Evolutionary conservation across 768 basidiomycete genomes (phyloP).

Genomic region (Ramaria sp.): DNA sequence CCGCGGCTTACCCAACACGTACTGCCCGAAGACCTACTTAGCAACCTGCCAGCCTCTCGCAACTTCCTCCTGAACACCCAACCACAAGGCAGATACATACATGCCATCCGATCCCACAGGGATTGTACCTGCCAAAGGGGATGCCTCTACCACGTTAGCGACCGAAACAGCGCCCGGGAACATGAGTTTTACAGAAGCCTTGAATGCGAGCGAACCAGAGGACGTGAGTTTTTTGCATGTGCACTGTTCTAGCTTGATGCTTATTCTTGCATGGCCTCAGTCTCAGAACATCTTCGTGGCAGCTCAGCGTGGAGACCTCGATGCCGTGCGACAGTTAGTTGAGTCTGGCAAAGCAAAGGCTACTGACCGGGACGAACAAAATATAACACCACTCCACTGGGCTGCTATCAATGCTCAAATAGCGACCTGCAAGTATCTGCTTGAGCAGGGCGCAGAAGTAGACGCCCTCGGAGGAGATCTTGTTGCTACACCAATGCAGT

Average conservation of each 20-base stretch:
- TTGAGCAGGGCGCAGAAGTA: slow-evolving; percentile 90
- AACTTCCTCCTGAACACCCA: not conserved
- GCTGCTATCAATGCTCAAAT: slow-evolving; percentile 95
- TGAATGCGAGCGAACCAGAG: slow-evolving; percentile 5
- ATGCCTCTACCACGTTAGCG: slow-evolving; percentile 2
- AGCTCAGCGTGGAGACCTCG: slow-evolving; percentile 79
- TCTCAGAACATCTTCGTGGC: slow-evolving; percentile 70
- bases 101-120: slow-evolving; percentile 9
- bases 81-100: not conserved
- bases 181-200: slow-evolving; percentile 2
- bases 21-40: too few relatives aligned
- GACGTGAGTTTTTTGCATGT: slow-evolving; percentile 1
- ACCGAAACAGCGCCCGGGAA: slow-evolving; percentile 6
- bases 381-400: slow-evolving; percentile 96
- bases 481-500: slow-evolving; percentile 90
- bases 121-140: slow-evolving; percentile 8
- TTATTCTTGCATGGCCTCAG: not conserved
- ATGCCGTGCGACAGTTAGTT: slow-evolving; percentile 51
- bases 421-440: slow-evolving; percentile 73
- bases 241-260: not conserved
- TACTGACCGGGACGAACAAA: slow-evolving; percentile 77
- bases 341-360: slow-evolving; percentile 60
- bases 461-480: slow-evolving; percentile 93
- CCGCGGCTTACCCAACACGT: too few relatives aligned
- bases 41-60: too few relatives aligned